Conservation (phyloP, 345 rosid genomes). For the Erodium maritimum region DNA sequence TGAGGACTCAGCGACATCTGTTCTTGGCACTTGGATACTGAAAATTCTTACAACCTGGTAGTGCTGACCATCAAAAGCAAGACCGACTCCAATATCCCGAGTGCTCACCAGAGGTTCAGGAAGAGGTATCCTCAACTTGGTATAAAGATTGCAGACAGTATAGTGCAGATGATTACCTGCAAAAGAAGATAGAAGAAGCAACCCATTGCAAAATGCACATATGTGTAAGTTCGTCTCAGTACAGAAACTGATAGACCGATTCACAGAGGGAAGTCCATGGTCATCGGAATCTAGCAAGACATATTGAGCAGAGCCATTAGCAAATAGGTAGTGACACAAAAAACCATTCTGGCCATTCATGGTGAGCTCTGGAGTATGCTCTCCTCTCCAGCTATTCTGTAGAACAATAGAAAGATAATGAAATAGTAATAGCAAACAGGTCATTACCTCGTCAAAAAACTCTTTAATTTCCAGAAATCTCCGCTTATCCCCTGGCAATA, state of each 20-base stretch:
- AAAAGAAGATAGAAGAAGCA: constrained; percentile 12
- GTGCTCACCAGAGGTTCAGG: constrained; percentile 16
- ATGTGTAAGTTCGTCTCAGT: constrained; percentile 5
- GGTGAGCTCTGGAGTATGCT: not conserved
- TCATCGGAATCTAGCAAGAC: constrained; percentile 10
- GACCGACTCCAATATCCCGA: constrained; percentile 11
- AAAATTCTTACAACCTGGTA: constrained; percentile 16
- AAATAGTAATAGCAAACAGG: not conserved
- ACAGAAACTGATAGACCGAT: constrained; percentile 8
- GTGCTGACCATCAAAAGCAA: constrained; percentile 14
- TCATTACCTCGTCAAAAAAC: not conserved
- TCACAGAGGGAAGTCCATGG: constrained; percentile 4
- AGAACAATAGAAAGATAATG: not conserved
- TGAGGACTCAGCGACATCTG: not conserved
- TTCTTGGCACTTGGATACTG: constrained; percentile 5
- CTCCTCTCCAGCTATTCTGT: constrained; percentile 7
- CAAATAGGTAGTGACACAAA: constrained; percentile 17
- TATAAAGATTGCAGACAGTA: constrained; percentile 6
- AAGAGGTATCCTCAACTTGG: constrained; percentile 9
- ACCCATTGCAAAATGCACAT: constrained; percentile 15
- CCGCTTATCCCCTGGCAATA: not conserved
- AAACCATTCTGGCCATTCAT: constrained; percentile 5
- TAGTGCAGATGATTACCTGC: not conserved
- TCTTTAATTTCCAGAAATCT: not conserved
- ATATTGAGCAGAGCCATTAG: constrained; percentile 16